Base-by-base conservation (phyloP, 148 eudicot genomes). In the Euryodendron excelsum region DNA sequence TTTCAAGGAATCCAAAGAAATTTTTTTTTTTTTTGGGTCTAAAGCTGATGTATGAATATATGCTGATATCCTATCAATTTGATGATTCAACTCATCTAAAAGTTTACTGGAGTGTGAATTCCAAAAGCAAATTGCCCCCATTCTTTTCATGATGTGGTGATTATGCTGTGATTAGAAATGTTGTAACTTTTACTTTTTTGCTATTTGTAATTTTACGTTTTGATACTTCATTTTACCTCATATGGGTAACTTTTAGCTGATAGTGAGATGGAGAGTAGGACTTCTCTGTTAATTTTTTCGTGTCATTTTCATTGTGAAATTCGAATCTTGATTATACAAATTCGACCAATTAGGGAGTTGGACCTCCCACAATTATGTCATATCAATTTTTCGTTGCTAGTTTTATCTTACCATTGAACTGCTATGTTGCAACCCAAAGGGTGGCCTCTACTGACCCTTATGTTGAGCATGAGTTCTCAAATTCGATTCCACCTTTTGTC, bases 271-370 rank as follows among this genome's bases (percentile, higher is more conserved):
- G 45, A 52, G 18, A 3, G 7, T 21, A 72, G 69, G 70, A 20
- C 25, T 66, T 66, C 20, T 66, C 25, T 66, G 37, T 66, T 23
- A 36, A 39, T 4, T 39, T 72, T 72, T n/a, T 14, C 44, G 31
- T 44, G 50, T 72, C 62, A 72, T 52, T 50, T 31, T 50, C 58
- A 33, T 11, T 33, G 52, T 1, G 3, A 65, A 53, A 37, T 28
- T 52, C 44, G 62, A 56, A 72, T 72, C 75, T 72, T 53, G 44
- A 72, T 72, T 58, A 50, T 72, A 30, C 44, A 71, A 34, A 34
- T 21, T 66, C 13, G 25, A 66, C 70, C 70, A 66, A 64, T 64
- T 33, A 64, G 44, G 23, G 27, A 36, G 69, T 39, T 39, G 44
- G 44, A 39, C 44, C 44, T 5, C 44, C 44, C 44, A 5, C 44